Percentiles rank a stretch among this genome's conserved stretches.
phyloP scores from a whole-genome alignment of 1,139 yeast genomes.

The Kodamaea fungicola region DNA sequence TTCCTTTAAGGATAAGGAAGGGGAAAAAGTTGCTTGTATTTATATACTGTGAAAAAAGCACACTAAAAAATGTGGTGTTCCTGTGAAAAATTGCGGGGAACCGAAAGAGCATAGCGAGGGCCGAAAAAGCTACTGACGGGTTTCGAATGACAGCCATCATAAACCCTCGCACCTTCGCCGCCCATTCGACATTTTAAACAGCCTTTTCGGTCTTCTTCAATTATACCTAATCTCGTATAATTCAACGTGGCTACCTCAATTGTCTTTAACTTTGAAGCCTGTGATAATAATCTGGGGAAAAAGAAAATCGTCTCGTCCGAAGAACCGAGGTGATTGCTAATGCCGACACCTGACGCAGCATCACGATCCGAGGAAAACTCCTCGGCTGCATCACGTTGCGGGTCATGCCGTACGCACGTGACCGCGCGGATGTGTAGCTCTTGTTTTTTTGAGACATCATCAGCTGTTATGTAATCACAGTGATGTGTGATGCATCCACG shows the following conservation, averaged over 20 bases:
- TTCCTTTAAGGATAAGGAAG: not conserved
- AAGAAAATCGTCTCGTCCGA: not conserved
- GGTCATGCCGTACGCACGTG: conserved; percentile 44
- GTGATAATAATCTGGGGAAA: conserved; percentile 1
- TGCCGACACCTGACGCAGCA: too few relatives aligned
- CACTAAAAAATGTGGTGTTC: conserved; percentile 1
- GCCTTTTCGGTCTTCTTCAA: too few relatives aligned
- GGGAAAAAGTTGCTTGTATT: conserved; percentile 3
- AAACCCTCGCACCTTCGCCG: too few relatives aligned
- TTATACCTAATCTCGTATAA: too few relatives aligned
- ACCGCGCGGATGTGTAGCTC: conserved; percentile 38
- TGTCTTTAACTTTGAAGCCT: not conserved
- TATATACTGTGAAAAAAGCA: conserved; percentile 2
- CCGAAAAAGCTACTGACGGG: too few relatives aligned
- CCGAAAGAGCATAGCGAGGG: not conserved
- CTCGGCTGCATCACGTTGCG: conserved; percentile 26
- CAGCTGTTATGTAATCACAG: too few relatives aligned
- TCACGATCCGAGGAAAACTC: conserved; percentile 7
- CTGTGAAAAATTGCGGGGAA: not conserved
- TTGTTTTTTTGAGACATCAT: not conserved
- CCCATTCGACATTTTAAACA: too few relatives aligned
- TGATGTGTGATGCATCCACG: too few relatives aligned
- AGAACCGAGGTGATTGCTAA: not conserved
- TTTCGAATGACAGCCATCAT: too few relatives aligned
- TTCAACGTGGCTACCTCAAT: too few relatives aligned